These are phyloP conservation scores for Plasmodium chabaudi DNA, from an alignment of 169 alveolate species.

Conservation along the genomic window DNA sequence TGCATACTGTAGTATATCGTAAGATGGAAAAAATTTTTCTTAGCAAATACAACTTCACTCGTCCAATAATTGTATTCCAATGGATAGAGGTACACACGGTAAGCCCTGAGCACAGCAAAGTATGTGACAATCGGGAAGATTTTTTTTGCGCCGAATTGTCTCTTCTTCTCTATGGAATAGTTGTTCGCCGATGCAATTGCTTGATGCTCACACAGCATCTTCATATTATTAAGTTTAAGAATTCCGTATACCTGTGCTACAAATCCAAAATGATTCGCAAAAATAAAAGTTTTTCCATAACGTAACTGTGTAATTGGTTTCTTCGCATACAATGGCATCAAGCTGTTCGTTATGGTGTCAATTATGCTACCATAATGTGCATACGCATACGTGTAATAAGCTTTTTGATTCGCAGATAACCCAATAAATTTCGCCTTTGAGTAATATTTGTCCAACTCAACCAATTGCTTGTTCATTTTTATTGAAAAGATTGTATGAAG, in stretches of 20 bases:
- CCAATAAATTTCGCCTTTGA: neutral
- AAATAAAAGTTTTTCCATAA: slow-evolving; percentile 50
- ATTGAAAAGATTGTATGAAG: slow-evolving; percentile 28
- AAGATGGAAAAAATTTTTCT: neutral
- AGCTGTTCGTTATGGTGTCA: slow-evolving; percentile 40
- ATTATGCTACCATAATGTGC: slow-evolving; percentile 32
- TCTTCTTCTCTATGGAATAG: slow-evolving; percentile 15
- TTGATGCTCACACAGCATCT: slow-evolving; percentile 35
- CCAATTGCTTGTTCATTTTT: slow-evolving; percentile 6
- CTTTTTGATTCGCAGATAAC: neutral
- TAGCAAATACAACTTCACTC: no score
- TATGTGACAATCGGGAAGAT: neutral
- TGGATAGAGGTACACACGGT: no score
- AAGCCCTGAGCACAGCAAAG: neutral
- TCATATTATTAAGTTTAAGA: slow-evolving; percentile 40
- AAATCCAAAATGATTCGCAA: slow-evolving; percentile 15
- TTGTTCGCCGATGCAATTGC: slow-evolving; percentile 26
- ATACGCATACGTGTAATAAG: slow-evolving; percentile 8
- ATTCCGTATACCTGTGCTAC: neutral
- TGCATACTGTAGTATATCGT: neutral
- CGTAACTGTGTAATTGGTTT: slow-evolving; percentile 48
- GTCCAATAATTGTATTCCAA: no score
- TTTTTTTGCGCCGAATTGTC: slow-evolving; percentile 23
- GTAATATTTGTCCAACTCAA: slow-evolving; percentile 26
- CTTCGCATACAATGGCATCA: slow-evolving; percentile 35